These are phyloP conservation scores for Nothophoma quercina DNA, from an alignment of 2,329 filamentous ascomycete species.

Conservation along the genomic window DNA sequence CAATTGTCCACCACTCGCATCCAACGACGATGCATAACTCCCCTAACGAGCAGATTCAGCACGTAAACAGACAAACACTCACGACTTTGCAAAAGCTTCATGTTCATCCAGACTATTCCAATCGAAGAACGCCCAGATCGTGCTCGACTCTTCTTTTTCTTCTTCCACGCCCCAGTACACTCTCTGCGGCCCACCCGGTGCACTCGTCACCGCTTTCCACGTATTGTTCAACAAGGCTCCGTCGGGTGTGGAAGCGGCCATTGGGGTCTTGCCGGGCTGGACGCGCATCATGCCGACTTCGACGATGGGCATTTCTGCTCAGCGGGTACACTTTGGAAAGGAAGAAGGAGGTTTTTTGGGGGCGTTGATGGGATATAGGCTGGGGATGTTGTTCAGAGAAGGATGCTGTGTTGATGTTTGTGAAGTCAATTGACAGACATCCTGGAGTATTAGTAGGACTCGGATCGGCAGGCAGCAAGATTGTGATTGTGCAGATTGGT, in stretches of 20 bases:
- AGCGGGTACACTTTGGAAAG: too few relatives aligned
- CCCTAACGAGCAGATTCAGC: too few relatives aligned
- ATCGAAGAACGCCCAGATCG: constrained; percentile 11
- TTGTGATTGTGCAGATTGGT: too few relatives aligned
- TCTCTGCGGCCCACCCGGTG: neutral
- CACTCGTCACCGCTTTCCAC: neutral
- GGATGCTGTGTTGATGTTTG: too few relatives aligned
- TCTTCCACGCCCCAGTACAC: constrained; percentile 9
- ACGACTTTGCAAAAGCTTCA: constrained; percentile 12
- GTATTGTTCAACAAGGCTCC: neutral
- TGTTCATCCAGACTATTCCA: constrained; percentile 14
- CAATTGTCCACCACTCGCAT: neutral
- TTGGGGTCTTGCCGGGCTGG: constrained; percentile 3
- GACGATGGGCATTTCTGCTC: constrained; percentile 9
- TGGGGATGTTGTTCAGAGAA: too few relatives aligned
- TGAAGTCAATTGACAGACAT: too few relatives aligned
- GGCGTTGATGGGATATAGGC: too few relatives aligned
- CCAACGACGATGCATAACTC: too few relatives aligned
- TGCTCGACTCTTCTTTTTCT: neutral
- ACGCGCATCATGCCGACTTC: constrained; percentile 18
- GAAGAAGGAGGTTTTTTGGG: too few relatives aligned
- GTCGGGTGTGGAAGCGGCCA: neutral
- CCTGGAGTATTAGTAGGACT: too few relatives aligned
- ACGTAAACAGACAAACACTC: neutral
- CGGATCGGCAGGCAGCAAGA: too few relatives aligned